Evolutionary conservation across 768 basidiomycete species (phyloP), one percentile per base, ranked within the genome.

Genomic region (Cystobasidium tubakii): DNA sequence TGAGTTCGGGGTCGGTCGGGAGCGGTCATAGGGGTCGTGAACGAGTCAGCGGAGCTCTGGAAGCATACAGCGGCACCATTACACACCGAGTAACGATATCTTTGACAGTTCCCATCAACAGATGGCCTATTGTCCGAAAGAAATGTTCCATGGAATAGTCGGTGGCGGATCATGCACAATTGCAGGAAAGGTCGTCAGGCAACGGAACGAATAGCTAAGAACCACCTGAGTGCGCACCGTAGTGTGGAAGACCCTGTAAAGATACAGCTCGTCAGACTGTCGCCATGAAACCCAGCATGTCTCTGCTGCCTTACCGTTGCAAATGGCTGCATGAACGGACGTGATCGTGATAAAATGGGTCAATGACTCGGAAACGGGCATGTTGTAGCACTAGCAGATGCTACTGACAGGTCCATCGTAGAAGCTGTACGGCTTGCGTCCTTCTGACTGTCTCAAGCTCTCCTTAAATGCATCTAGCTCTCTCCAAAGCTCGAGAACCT

Each of bases 391-490:
- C 23, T 4, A 39, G 57, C 2, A 13, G 36, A 23, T 2, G 4
- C 6, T 9, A 50, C 63, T 65, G 12, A 33, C 39, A 1, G 93
- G 93, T 2, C 94, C 94, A 81, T 97, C 96, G 83, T 92, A 98
- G 84, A 99, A 99, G 27, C 92, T 87, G 81, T 85, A 99, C 79
- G 90, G 88, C 21, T 93, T 92, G 44, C 88, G 85, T 29, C 57
- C 57, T 21, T 60, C 57, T 34, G 57, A 92, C 57, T 94, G 87
- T 83, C 92, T 92, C 77, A 97, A 82, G 77, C 90, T 91, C 7
- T 94, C 97, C 80, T 89, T 87, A 83, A 99, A 99, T 75, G 96
- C 96, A 84, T 98, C 92, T 81, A 99, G 66, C 50, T 67, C 66
- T 9, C 46, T 46, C 66, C 66, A 67, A 36, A 67, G 66, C 50